Evolutionary conservation across 345 rosid species (phyloP).

Genomic region (Euclidium syriacum): DNA sequence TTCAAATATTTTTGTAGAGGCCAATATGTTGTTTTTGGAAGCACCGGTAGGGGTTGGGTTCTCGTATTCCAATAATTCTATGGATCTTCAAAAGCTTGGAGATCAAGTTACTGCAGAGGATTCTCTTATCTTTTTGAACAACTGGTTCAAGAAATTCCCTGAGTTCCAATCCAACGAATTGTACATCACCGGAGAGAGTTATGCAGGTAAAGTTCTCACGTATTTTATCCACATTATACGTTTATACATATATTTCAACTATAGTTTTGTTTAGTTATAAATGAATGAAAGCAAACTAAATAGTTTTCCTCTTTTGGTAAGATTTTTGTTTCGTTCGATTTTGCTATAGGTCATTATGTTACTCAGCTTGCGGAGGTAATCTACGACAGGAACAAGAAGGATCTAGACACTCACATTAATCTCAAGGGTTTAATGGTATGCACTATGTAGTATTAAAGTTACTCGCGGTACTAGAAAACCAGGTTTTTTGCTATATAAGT

Average conservation of each 20-base stretch:
- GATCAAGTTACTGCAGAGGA: slow-evolving; percentile 52
- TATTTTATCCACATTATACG: neutral
- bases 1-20: slow-evolving; percentile 36
- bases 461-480: neutral
- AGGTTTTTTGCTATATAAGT: neutral
- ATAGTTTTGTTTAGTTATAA: neutral
- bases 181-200: slow-evolving; percentile 76
- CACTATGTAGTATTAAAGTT: neutral
- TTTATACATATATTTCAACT: no score
- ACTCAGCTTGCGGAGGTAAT: slow-evolving; percentile 77
- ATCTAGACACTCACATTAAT: slow-evolving; percentile 40
- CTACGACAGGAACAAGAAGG: slow-evolving; percentile 44
- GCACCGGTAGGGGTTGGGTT: slow-evolving; percentile 85
- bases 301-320: no score
- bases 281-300: no score
- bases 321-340: neutral
- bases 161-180: slow-evolving; percentile 52
- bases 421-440: slow-evolving; percentile 75
- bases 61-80: slow-evolving; percentile 60
- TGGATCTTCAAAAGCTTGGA: slow-evolving; percentile 44
- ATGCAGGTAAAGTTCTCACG: slow-evolving; percentile 79
- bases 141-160: slow-evolving; percentile 77
- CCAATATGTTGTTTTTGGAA: slow-evolving; percentile 74
- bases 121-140: slow-evolving; percentile 48
- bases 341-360: slow-evolving; percentile 66